Percentiles rank a stretch among this genome's conserved stretches.
Evolutionary conservation across 306 rosid species (phyloP).

Genomic region (Echinosophora koreensis): DNA sequence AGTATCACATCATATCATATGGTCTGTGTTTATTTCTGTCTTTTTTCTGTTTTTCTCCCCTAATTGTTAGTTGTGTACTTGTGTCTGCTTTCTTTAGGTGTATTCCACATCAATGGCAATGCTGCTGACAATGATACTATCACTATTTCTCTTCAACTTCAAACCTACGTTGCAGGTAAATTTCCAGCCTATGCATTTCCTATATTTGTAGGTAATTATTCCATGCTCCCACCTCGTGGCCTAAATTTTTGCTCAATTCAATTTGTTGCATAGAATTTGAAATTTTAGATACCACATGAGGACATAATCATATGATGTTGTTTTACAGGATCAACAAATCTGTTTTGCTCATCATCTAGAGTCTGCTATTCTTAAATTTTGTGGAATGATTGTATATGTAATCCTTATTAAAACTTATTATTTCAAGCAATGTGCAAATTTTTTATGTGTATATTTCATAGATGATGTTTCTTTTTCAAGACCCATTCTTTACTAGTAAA

Average conservation of each 20-base stretch:
- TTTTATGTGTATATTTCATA: background rate
- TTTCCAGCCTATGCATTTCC: constrained; percentile 25
- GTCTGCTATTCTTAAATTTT: constrained; percentile 16
- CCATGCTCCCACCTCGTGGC: background rate
- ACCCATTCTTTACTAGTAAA: constrained; percentile 27
- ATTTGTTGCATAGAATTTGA: constrained; percentile 1
- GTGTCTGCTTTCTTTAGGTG: constrained; percentile 55
- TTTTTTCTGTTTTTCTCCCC: constrained; percentile 6
- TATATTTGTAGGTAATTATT: constrained; percentile 27
- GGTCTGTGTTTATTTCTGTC: background rate
- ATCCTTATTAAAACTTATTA: background rate
- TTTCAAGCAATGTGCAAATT: constrained; percentile 13
- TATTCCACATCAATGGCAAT: constrained; percentile 98
- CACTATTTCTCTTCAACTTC: constrained; percentile 81
- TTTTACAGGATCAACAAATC: constrained; percentile 28
- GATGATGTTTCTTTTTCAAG: constrained; percentile 30
- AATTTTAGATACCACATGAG: constrained; percentile 9
- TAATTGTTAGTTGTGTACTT: constrained; percentile 21
- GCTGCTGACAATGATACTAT: constrained; percentile 85
- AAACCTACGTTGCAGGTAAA: constrained; percentile 89
- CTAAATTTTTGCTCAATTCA: constrained; percentile 12
- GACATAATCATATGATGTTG: constrained; percentile 26
- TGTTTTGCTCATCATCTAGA: constrained; percentile 10
- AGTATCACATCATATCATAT: constrained; percentile 19
- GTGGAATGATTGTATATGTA: constrained; percentile 12